Conservation (phyloP, 495 filamentous ascomycete genomes). For the Eremomyces bilateralis region DNA sequence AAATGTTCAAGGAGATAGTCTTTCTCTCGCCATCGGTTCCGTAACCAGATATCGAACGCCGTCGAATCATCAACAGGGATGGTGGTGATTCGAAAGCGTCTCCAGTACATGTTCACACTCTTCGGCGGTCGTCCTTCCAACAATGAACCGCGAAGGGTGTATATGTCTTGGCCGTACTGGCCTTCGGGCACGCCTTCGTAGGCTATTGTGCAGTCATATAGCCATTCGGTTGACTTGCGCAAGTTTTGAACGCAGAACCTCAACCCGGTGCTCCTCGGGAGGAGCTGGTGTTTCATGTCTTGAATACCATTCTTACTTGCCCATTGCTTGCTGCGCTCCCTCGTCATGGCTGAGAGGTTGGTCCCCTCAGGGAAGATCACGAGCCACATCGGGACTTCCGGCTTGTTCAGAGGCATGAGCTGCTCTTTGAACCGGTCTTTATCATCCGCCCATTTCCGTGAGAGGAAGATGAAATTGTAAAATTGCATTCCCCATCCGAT, state of each 20-base stretch:
- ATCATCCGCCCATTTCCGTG: constrained; percentile 20
- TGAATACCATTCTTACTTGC: constrained; percentile 18
- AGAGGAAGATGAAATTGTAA: constrained; percentile 23
- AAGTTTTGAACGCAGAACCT: constrained; percentile 21
- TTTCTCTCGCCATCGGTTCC: constrained; percentile 23
- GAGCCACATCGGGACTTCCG: constrained; percentile 21
- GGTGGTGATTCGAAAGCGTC: constrained; percentile 17
- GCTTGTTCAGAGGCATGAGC: constrained; percentile 17
- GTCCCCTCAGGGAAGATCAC: constrained; percentile 24
- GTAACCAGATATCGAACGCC: constrained; percentile 20
- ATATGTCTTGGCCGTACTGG: constrained; percentile 22
- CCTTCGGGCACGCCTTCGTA: constrained; percentile 21
- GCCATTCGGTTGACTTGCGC: constrained; percentile 17
- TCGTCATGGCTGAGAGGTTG: constrained; percentile 15
- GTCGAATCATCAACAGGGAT: constrained; percentile 18
- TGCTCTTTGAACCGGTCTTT: constrained; percentile 15
- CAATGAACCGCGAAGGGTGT: constrained; percentile 19
- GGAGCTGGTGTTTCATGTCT: constrained; percentile 23
- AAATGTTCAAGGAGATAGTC: constrained; percentile 22
- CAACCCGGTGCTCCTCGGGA: constrained; percentile 20
- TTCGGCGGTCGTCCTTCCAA: constrained; percentile 23
- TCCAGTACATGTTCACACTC: constrained; percentile 24
- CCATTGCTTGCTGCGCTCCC: constrained; percentile 18
- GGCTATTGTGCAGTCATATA: constrained; percentile 23
- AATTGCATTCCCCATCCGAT: constrained; percentile 21